Evolutionary conservation across 495 filamentous ascomycete genomes (phyloP).

Genomic region (Penicillium angulare): DNA sequence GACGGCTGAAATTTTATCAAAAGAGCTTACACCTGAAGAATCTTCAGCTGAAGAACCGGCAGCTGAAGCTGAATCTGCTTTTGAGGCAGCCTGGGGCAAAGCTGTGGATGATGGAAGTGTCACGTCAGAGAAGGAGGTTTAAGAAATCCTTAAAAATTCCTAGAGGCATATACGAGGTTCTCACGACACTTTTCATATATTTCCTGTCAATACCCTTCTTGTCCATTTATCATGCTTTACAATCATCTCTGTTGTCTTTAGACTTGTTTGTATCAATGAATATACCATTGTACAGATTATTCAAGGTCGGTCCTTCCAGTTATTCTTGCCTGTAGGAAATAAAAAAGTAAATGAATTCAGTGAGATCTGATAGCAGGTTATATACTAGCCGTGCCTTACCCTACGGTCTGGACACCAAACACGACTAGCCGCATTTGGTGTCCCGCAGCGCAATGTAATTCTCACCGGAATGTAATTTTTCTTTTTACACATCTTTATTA

Average conservation of each 20-base stretch:
- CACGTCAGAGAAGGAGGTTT: slow-evolving; percentile 3
- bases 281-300: slow-evolving; percentile 9
- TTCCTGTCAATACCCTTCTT: slow-evolving; percentile 21
- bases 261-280: slow-evolving; percentile 16
- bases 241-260: slow-evolving; percentile 10
- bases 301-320: neutral
- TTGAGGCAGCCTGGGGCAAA: slow-evolving; percentile 47
- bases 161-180: neutral
- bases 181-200: neutral
- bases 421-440: too few relatives aligned
- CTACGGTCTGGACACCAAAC: too few relatives aligned
- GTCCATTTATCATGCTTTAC: slow-evolving; percentile 7
- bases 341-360: too few relatives aligned
- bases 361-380: too few relatives aligned
- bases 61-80: slow-evolving; percentile 25
- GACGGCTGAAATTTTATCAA: neutral
- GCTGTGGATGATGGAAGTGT: slow-evolving; percentile 30
- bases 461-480: too few relatives aligned
- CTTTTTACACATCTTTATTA: too few relatives aligned
- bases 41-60: too few relatives aligned
- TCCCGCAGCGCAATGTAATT: too few relatives aligned
- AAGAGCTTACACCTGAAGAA: too few relatives aligned
- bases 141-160: neutral
- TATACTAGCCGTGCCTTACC: too few relatives aligned
- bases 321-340: too few relatives aligned